phyloP scores from a whole-genome alignment of 208 protist species.

The Polymyxa betae region DNA sequence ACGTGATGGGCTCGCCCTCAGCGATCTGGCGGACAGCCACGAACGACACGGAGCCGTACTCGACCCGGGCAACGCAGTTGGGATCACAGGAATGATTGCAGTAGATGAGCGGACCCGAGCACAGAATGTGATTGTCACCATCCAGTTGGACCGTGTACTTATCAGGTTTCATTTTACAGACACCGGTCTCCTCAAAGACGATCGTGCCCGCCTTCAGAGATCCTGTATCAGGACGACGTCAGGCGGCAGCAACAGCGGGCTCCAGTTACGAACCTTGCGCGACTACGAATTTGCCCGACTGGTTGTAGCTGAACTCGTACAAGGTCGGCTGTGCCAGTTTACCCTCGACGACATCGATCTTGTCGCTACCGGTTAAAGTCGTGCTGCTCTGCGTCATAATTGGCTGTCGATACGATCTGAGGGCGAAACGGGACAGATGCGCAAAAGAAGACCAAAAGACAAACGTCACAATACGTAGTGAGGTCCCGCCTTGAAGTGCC shows the following conservation, averaged over 20 bases:
- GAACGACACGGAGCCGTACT: neutral
- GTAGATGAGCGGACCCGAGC: constrained; percentile 35
- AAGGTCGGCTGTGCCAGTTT: neutral
- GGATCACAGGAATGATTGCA: constrained; percentile 41
- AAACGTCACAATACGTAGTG: too few species aligned
- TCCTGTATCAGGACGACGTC: neutral
- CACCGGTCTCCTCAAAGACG: constrained; percentile 42
- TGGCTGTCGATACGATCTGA: too few species aligned
- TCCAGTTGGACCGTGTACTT: constrained; percentile 48
- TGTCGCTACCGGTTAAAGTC: too few species aligned
- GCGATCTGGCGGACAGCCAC: neutral
- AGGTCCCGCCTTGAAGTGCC: too few species aligned
- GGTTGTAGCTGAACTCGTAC: neutral
- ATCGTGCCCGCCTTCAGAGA: constrained; percentile 15
- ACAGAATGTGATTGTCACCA: constrained; percentile 10
- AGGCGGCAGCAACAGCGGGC: neutral
- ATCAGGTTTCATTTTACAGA: neutral
- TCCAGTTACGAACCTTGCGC: neutral
- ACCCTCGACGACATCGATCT: too few species aligned
- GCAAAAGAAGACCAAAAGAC: too few species aligned
- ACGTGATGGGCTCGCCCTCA: constrained; percentile 29
- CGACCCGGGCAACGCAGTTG: neutral
- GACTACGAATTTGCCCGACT: neutral
- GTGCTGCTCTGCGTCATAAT: too few species aligned
- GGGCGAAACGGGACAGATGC: too few species aligned